A percentile compares a stretch with the other conserved stretches of the same genome.
These are phyloP conservation scores for Anisodus acutangulus DNA, from an alignment of 257 asterid species.

Conservation along the genomic window DNA sequence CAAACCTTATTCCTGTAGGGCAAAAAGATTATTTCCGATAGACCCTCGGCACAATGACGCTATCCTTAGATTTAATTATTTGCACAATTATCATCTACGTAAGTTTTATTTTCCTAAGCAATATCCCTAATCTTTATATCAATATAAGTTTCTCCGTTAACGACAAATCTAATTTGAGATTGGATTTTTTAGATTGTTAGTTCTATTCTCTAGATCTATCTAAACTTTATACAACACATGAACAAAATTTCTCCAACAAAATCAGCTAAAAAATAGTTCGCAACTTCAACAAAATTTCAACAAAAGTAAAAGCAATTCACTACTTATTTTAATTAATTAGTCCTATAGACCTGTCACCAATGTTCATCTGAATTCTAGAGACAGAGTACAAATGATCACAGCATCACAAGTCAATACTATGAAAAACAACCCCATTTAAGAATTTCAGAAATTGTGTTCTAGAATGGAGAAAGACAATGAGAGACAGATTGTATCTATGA, in stretches of 20 bases:
- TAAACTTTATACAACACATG: neutral
- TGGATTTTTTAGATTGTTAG: neutral
- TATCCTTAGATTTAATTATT: neutral
- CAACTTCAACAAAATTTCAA: neutral
- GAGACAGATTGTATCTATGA: neutral
- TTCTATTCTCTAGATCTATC: neutral
- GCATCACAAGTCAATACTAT: neutral
- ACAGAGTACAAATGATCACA: neutral
- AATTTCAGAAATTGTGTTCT: neutral
- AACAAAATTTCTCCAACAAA: neutral
- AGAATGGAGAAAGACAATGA: neutral
- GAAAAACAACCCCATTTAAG: neutral
- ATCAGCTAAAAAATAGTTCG: neutral
- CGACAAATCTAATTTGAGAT: neutral
- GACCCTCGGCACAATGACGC: too few relatives aligned
- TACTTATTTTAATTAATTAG: neutral
- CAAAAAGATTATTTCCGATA: too few relatives aligned
- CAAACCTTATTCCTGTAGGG: too few relatives aligned
- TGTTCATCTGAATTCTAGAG: neutral
- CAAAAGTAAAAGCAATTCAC: neutral
- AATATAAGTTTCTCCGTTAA: neutral
- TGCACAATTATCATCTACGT: neutral
- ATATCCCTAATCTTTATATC: conserved; percentile 3
- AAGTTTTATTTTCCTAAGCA: neutral
- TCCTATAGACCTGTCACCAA: neutral